Conservation (phyloP, 768 basidiomycete genomes). For the Mycena galericulata region DNA sequence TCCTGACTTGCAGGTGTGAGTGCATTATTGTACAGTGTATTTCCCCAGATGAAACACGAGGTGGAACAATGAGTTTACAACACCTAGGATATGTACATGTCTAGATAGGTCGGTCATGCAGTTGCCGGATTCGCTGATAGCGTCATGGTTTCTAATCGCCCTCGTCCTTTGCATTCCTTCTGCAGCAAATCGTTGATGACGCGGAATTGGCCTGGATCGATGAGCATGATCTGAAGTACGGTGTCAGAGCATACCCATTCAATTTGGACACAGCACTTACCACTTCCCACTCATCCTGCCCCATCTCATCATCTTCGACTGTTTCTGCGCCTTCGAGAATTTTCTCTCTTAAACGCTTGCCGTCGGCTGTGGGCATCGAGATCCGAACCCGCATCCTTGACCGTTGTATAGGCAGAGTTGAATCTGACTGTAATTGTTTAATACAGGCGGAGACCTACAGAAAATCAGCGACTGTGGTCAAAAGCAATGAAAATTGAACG, state of each 20-base stretch:
- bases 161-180: slow-evolving; percentile 90
- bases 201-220: slow-evolving; percentile 93
- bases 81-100: background rate
- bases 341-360: slow-evolving; percentile 75
- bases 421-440: slow-evolving; percentile 82
- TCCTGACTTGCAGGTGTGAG: background rate
- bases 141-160: slow-evolving; percentile 85
- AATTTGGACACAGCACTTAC: slow-evolving; percentile 58
- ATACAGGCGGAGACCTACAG: slow-evolving; percentile 89
- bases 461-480: background rate
- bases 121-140: slow-evolving; percentile 70
- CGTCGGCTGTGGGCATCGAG: slow-evolving; percentile 75
- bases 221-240: slow-evolving; percentile 79
- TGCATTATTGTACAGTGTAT: slow-evolving; percentile 18
- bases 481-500: background rate
- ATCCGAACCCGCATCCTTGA: slow-evolving; percentile 94
- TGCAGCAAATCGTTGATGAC: slow-evolving; percentile 90
- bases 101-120: background rate
- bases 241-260: slow-evolving; percentile 3
- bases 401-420: slow-evolving; percentile 92
- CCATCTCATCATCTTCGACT: slow-evolving; percentile 85
- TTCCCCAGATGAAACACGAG: background rate
- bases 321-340: slow-evolving; percentile 81
- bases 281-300: slow-evolving; percentile 84
- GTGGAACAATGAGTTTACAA: background rate